Evolutionary conservation across 768 basidiomycete species (phyloP).

Genomic region (Hygrocybe punicea): DNA sequence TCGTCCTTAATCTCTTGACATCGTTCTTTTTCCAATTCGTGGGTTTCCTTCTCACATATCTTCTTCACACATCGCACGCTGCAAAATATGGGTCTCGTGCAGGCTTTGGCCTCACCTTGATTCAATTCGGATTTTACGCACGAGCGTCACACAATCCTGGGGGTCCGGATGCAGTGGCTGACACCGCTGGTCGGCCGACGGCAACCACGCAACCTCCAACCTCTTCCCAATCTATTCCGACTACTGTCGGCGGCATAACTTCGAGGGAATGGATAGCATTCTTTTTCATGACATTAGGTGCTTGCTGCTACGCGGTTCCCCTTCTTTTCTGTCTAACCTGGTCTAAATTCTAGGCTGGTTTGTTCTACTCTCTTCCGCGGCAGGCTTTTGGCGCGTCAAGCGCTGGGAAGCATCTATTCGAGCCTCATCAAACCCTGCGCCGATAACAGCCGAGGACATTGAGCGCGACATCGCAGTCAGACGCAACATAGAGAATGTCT

Average conservation of each 20-base stretch:
- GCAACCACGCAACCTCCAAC: neutral
- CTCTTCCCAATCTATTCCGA: slow-evolving; percentile 18
- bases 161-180: slow-evolving; percentile 6
- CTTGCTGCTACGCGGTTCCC: slow-evolving; percentile 12
- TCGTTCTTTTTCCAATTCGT: slow-evolving; percentile 98
- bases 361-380: slow-evolving; percentile 76
- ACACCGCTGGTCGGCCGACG: neutral
- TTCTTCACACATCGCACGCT: slow-evolving; percentile 88
- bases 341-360: slow-evolving; percentile 69
- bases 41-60: slow-evolving; percentile 88
- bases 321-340: neutral
- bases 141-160: slow-evolving; percentile 36
- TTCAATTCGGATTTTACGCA: slow-evolving; percentile 86
- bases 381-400: slow-evolving; percentile 82
- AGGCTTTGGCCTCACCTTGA: slow-evolving; percentile 91
- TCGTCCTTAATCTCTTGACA: slow-evolving; percentile 73
- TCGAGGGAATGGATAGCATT: slow-evolving; percentile 90
- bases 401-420: slow-evolving; percentile 78
- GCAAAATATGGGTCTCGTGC: slow-evolving; percentile 91
- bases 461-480: slow-evolving; percentile 52
- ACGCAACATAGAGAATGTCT: slow-evolving; percentile 49
- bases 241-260: slow-evolving; percentile 33
- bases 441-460: slow-evolving; percentile 44
- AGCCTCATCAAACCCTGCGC: slow-evolving; percentile 22
- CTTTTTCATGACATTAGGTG: slow-evolving; percentile 85